Percentiles rank a stretch among this genome's conserved stretches.
These are phyloP conservation scores for Dicorynia guianensis DNA, from an alignment of 306 rosid genomes.

Conservation along the genomic window DNA sequence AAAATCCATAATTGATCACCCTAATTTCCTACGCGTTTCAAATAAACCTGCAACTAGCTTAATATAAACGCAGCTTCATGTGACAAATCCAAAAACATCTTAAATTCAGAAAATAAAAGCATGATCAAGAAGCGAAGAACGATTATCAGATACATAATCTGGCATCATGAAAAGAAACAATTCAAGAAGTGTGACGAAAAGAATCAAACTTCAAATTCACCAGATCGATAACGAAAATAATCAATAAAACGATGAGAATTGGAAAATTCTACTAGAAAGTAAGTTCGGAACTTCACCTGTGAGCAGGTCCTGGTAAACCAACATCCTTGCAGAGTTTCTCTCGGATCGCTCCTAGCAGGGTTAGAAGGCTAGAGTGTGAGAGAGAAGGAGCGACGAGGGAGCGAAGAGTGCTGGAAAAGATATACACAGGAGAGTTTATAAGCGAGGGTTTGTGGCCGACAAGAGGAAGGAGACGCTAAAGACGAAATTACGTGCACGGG, in stretches of 20 bases:
- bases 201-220: neutral
- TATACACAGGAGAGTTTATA: conserved; percentile 54
- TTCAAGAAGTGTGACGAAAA: neutral
- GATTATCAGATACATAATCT: neutral
- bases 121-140: neutral
- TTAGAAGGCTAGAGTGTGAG: neutral
- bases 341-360: conserved; percentile 48
- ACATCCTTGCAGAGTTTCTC: conserved; percentile 55
- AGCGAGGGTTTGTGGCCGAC: conserved; percentile 58
- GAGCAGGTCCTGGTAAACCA: conserved; percentile 76
- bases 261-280: neutral
- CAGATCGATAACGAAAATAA: neutral
- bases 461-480: neutral
- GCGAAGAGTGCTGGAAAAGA: too few relatives aligned
- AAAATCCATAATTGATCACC: neutral
- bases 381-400: conserved; percentile 40
- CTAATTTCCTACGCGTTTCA: neutral
- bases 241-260: neutral
- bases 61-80: neutral
- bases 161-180: neutral
- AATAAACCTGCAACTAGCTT: conserved; percentile 3
- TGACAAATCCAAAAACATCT: neutral
- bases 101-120: neutral
- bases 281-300: conserved; percentile 40
- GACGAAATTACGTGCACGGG: conserved; percentile 31